Evolutionary conservation across 2,329 filamentous ascomycete genomes (phyloP), one percentile per base, ranked within the genome.

Genomic region (Dactylellina drechsleri): DNA sequence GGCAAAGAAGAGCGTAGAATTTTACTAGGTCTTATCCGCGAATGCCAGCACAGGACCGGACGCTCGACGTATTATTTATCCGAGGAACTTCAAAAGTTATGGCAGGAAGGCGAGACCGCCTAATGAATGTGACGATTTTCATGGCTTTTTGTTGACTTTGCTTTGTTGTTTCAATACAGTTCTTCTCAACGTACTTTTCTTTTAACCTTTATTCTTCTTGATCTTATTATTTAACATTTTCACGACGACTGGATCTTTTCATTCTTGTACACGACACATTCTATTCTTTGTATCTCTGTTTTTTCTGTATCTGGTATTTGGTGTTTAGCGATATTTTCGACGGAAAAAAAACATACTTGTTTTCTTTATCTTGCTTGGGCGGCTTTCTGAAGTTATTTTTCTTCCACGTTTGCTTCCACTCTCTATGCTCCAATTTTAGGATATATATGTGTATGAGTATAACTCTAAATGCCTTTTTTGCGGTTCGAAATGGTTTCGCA

Each of bases 1-100:
- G 71, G 71, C 64, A 75, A 75, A 20, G 71, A 75, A 26, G 71
- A 75, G 20, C 71, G 71, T 13, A 75, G 65, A 36, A 64, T 75
- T n/a, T 40, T 75, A 15, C 50, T 49, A 8, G 66, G 66, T 43
- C 47, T 75, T 16, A 75, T 75, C 18, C 58, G 64, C 13, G 71
- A 68, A 36, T 66, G 65, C 23, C 71, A 75, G 40, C 61, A 75
- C 40, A 36, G 64, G 8, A 75, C 71, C 28, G 71, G 71, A 13
- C 71, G 71, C 18, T 68, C 60, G 20, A 75, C 71, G 2, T 75
- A 75, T 31, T 75, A 75, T n/a, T 40, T 75, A 18, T 62, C 60
- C 20, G 71, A 75, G 36, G 71, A 75, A 26, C 26, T 75, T n/a
- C 71, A 67, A 18, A 75, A 75, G 58, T 47, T 75, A 26, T 75